Evolutionary conservation across 805 yeast genomes (phyloP).

Genomic region (Spathaspora girioi): DNA sequence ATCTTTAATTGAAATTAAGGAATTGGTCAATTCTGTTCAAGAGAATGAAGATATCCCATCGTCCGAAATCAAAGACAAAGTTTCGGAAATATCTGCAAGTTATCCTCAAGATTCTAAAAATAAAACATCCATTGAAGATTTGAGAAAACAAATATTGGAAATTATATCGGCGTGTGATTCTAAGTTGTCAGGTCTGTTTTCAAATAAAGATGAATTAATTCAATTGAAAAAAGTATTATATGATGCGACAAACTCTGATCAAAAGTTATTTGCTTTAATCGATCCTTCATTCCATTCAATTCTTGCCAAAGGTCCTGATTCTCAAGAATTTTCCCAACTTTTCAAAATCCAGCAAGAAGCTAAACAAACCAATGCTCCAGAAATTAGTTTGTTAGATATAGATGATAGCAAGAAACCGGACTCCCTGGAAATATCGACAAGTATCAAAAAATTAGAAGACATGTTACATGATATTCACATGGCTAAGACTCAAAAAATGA

Average conservation of each 20-base stretch:
- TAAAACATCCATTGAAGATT: slow-evolving; percentile 20
- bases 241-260: slow-evolving; percentile 61
- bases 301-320: slow-evolving; percentile 39
- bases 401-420: slow-evolving; percentile 44
- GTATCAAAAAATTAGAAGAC: slow-evolving; percentile 52
- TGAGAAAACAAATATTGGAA: slow-evolving; percentile 35
- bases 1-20: slow-evolving; percentile 53
- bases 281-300: slow-evolving; percentile 24
- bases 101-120: slow-evolving; percentile 34
- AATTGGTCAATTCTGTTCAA: slow-evolving; percentile 18
- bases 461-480: slow-evolving; percentile 57
- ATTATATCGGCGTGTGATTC: slow-evolving; percentile 33
- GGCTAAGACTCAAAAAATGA: slow-evolving; percentile 59
- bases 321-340: slow-evolving; percentile 34
- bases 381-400: slow-evolving; percentile 61
- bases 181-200: neutral
- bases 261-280: slow-evolving; percentile 46
- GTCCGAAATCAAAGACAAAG: slow-evolving; percentile 6
- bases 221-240: slow-evolving; percentile 55
- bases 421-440: neutral
- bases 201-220: slow-evolving; percentile 50
- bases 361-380: slow-evolving; percentile 11
- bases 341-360: slow-evolving; percentile 14
- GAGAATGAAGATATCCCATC: neutral
- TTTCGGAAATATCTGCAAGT: slow-evolving; percentile 21